Base-by-base conservation (phyloP, 2,329 filamentous ascomycete genomes). In the Fusarium sulawesiense region DNA sequence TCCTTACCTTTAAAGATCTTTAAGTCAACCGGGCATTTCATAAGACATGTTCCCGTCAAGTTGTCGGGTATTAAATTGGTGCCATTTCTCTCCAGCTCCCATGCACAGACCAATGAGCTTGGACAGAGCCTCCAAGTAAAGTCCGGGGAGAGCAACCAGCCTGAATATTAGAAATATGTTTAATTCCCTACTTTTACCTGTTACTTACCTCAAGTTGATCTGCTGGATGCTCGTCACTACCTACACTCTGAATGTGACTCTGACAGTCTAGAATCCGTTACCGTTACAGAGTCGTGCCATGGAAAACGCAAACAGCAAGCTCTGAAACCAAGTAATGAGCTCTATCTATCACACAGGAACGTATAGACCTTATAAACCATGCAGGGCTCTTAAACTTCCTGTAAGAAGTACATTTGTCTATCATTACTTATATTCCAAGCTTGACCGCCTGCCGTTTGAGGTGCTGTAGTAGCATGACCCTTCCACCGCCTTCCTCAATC, bases 401-500 rank as follows among this genome's bases (percentile, higher is more conserved):
- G 29, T 16, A 51, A 25, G 7, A 50, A 51, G 18, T 40, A n/a
- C 29, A n/a, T 25, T 11, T 13, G 12, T 42, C 32, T 53, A 42
- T 18, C 30, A 12, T 50, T 14, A 34, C 30, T 25, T 21, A 51
- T 32, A 32, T n/a, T n/a, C 21, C 49, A 44, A n/a, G 6, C 27
- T 58, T 74, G 66, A 76, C 74, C 74, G 74, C 74, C 67, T 76
- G 47, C 74, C 65, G 53, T 65, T 45, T 29, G 23, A 8, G 30
- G 64, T n/a, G 21, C 4, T 12, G 40, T 6, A 6, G 18, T n/a
- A 37, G 18, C 18, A n/a, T 10, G 18, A 7, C 34, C 18, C 6
- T 12, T 37, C 2, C 55, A 75, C 74, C 74, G 73, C 66, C 41
- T 72, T 66, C 67, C 42, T 11, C 4, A 56, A 47, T 25, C 9